These are phyloP conservation scores for Coniochaeta pulveracea DNA, from an alignment of 2,329 filamentous ascomycete genomes.

Conservation along the genomic window DNA sequence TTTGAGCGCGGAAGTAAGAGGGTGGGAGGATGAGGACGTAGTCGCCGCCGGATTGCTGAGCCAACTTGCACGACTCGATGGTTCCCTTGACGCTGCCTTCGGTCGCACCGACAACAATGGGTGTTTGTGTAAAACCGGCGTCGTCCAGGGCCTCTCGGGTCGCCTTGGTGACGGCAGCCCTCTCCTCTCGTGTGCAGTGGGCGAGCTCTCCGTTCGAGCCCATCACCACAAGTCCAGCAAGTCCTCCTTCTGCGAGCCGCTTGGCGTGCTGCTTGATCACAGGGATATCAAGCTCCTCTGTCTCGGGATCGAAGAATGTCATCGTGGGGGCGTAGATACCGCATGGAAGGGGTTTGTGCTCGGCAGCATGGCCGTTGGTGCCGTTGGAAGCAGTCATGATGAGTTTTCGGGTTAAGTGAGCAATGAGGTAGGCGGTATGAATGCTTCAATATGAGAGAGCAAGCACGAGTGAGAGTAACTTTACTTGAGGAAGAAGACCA, in stretches of 20 bases:
- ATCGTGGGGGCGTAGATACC: constrained; percentile 84
- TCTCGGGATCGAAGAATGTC: constrained; percentile 79
- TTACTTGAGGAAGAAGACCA: neutral
- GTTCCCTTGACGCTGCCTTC: constrained; percentile 75
- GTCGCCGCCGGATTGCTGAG: constrained; percentile 60
- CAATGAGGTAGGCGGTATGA: neutral
- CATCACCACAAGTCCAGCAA: constrained; percentile 76
- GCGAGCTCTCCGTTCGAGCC: constrained; percentile 86
- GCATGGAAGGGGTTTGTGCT: constrained; percentile 52
- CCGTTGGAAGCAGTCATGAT: constrained; percentile 23
- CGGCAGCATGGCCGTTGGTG: constrained; percentile 23
- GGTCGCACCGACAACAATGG: constrained; percentile 72
- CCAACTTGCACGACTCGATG: constrained; percentile 60
- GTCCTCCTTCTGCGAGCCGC: constrained; percentile 64
- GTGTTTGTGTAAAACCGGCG: constrained; percentile 64
- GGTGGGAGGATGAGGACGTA: constrained; percentile 72
- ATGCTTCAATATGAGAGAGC: constrained; percentile 6
- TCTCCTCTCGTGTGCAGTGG: constrained; percentile 71
- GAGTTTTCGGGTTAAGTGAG: too few relatives aligned
- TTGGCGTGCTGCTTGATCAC: constrained; percentile 72
- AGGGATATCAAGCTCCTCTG: constrained; percentile 73
- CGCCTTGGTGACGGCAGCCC: constrained; percentile 60
- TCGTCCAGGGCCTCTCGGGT: constrained; percentile 74
- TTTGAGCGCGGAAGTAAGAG: constrained; percentile 69
- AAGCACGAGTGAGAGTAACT: neutral